These are phyloP conservation scores for Simmondsia chinensis DNA, from an alignment of 148 eudicot genomes.

Conservation along the genomic window DNA sequence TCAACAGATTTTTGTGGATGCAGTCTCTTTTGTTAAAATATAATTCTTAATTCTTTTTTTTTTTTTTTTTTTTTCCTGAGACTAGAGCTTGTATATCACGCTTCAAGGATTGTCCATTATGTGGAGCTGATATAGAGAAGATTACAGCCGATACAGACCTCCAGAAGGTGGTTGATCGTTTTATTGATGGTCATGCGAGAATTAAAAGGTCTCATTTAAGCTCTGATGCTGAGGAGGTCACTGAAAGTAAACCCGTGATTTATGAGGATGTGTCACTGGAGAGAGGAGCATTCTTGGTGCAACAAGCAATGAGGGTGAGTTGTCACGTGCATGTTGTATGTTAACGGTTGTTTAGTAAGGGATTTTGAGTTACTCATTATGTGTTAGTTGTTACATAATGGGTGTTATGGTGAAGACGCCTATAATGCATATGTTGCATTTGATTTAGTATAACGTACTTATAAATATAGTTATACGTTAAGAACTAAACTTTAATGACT, in stretches of 20 bases:
- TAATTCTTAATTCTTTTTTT: constrained; percentile 1
- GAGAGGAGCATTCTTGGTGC: constrained; percentile 89
- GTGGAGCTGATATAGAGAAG: constrained; percentile 95
- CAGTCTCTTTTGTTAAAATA: too few species aligned
- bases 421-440: too few species aligned
- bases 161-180: constrained; percentile 85
- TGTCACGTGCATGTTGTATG: constrained; percentile 3
- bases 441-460: too few species aligned
- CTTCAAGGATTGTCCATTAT: constrained; percentile 87
- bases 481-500: too few species aligned
- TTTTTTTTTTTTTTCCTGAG: constrained; percentile 6
- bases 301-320: constrained; percentile 98
- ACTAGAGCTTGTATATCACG: constrained; percentile 80
- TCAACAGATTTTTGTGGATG: too few species aligned
- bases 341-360: too few species aligned
- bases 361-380: too few species aligned
- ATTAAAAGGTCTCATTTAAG: constrained; percentile 69
- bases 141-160: constrained; percentile 70
- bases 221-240: constrained; percentile 37
- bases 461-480: too few species aligned
- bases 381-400: too few species aligned
- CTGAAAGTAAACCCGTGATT: constrained; percentile 65
- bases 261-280: constrained; percentile 96
- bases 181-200: constrained; percentile 97
- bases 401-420: too few species aligned